Conservation (phyloP, 805 yeast species). For the Diddensiella transvaalensis region DNA sequence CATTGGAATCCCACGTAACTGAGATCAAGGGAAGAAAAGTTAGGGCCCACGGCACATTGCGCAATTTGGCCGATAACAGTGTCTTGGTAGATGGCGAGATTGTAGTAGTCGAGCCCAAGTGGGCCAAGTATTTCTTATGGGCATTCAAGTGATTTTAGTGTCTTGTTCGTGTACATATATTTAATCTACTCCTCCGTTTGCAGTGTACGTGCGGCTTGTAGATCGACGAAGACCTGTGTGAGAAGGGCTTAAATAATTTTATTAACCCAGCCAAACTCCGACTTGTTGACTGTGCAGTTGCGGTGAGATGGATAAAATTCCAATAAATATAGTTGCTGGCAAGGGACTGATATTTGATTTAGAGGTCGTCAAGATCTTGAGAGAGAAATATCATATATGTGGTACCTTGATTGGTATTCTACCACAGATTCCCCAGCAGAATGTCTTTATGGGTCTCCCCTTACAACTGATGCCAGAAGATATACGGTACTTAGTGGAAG, state of each 20-base stretch:
- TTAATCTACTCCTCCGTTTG: no score
- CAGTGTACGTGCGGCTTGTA: no score
- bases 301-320: no score
- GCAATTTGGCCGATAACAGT: constrained; percentile 36
- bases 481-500: constrained; percentile 55
- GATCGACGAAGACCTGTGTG: no score
- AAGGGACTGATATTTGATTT: constrained; percentile 58
- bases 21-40: constrained; percentile 71
- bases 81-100: constrained; percentile 62
- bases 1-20: constrained; percentile 59
- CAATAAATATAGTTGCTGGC: constrained; percentile 39
- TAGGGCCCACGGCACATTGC: constrained; percentile 59
- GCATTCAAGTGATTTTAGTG: constrained; percentile 24
- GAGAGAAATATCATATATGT: constrained; percentile 57
- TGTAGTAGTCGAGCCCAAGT: constrained; percentile 77
- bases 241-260: no score
- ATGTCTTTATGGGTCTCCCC: constrained; percentile 81
- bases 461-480: constrained; percentile 72
- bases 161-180: not conserved
- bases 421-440: constrained; percentile 91
- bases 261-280: no score
- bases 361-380: constrained; percentile 48
- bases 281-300: no score
- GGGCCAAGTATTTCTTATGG: constrained; percentile 74
- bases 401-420: constrained; percentile 83